Evolutionary conservation across 2,329 filamentous ascomycete genomes (phyloP).

Genomic region (Diaporthe batatas): DNA sequence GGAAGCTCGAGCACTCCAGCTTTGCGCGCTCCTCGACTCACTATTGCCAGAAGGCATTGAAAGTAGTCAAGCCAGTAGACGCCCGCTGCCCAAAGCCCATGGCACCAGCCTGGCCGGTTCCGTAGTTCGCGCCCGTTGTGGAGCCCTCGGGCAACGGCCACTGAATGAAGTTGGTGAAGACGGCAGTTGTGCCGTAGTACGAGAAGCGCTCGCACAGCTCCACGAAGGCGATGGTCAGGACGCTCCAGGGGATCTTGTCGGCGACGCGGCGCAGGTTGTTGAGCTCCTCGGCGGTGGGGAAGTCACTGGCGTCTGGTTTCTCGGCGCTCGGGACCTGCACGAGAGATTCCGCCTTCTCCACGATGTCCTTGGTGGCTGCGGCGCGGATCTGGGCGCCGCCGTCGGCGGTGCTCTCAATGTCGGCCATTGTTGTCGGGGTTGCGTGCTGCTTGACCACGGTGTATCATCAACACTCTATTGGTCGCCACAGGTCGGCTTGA

Average conservation of each 20-base stretch:
- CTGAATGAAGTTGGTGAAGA: constrained; percentile 76
- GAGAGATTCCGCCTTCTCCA: constrained; percentile 20
- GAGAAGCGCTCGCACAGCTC: constrained; percentile 80
- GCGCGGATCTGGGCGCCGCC: constrained; percentile 30
- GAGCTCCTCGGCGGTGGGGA: constrained; percentile 66
- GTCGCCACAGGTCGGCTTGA: neutral
- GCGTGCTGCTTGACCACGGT: neutral
- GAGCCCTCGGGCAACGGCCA: constrained; percentile 68
- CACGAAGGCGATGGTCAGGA: constrained; percentile 75
- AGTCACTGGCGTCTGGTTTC: constrained; percentile 43
- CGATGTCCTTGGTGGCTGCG: constrained; percentile 9
- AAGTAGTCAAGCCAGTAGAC: constrained; percentile 48
- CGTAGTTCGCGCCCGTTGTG: constrained; percentile 61
- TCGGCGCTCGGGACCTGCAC: constrained; percentile 12
- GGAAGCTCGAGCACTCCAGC: neutral
- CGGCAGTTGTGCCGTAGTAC: constrained; percentile 76
- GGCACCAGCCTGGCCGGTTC: constrained; percentile 61
- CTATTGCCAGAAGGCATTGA: constrained; percentile 71
- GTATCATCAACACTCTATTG: too few species aligned
- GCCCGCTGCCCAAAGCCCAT: constrained; percentile 61
- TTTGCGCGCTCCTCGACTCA: neutral
- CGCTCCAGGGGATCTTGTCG: constrained; percentile 69
- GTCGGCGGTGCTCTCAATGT: constrained; percentile 20
- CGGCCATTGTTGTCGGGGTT: constrained; percentile 14
- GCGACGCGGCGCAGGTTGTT: constrained; percentile 66